phyloP scores from a whole-genome alignment of 768 basidiomycete species.

The Floccularia luteovirens region DNA sequence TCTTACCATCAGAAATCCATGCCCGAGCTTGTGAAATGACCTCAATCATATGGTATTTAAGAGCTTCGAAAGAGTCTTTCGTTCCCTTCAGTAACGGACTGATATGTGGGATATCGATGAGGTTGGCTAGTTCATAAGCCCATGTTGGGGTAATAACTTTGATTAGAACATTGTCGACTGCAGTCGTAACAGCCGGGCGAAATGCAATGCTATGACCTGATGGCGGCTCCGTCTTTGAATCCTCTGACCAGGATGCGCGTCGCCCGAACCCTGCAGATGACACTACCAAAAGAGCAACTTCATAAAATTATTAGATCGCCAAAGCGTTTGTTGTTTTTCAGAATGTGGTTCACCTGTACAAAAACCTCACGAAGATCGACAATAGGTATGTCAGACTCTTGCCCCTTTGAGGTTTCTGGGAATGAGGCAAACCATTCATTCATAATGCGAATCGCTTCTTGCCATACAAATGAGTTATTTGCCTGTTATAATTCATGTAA shows the following conservation, averaged over 20 bases:
- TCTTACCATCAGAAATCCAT: conserved; percentile 20
- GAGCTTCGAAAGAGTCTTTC: conserved; percentile 23
- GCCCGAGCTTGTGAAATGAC: conserved; percentile 29
- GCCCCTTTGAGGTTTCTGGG: conserved; percentile 9
- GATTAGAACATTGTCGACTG: conserved; percentile 19
- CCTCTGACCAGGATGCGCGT: conserved; percentile 22
- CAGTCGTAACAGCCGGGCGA: conserved; percentile 19
- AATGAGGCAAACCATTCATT: conserved; percentile 35
- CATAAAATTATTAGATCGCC: too few relatives aligned
- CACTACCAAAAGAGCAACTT: conserved; percentile 30
- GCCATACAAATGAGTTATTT: conserved; percentile 42
- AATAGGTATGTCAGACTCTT: conserved; percentile 3
- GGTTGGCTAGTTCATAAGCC: conserved; percentile 19
- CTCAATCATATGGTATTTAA: conserved; percentile 31
- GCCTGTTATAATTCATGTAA: conserved; percentile 22
- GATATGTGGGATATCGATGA: conserved; percentile 24
- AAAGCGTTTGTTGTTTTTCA: too few relatives aligned
- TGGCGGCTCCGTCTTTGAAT: conserved; percentile 14
- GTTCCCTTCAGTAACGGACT: conserved; percentile 20
- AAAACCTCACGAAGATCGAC: conserved; percentile 17
- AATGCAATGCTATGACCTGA: conserved; percentile 27
- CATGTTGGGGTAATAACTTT: conserved; percentile 24
- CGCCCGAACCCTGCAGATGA: conserved; percentile 34
- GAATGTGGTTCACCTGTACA: too few relatives aligned
- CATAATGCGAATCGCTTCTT: conserved; percentile 28